These are phyloP conservation scores for Trypanosoma vivax DNA, from an alignment of 208 protist species.

Conservation along the genomic window DNA sequence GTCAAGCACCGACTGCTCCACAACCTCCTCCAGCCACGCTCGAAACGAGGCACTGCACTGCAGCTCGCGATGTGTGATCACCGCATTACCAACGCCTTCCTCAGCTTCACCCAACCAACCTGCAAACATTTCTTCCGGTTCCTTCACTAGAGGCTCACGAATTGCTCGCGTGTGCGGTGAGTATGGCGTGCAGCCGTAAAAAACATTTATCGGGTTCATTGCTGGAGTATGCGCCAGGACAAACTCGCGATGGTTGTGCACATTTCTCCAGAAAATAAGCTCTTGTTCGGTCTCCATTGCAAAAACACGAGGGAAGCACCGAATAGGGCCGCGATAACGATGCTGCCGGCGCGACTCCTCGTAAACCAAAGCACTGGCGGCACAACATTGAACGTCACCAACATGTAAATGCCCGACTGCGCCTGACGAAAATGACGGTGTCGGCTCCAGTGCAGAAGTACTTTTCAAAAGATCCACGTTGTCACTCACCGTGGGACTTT, in stretches of 20 bases:
- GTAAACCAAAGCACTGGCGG: conserved; percentile 1
- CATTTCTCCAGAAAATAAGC: conserved; percentile 45
- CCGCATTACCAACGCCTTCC: too few relatives aligned
- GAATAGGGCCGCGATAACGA: conserved; percentile 63
- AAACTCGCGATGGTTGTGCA: conserved; percentile 57
- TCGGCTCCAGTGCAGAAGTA: neutral
- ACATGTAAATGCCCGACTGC: neutral
- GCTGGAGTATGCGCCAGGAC: conserved; percentile 41
- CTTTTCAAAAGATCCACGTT: neutral
- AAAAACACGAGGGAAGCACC: conserved; percentile 62
- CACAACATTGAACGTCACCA: neutral
- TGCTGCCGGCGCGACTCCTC: conserved; percentile 24
- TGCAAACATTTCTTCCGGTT: too few relatives aligned
- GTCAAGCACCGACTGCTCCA: too few relatives aligned
- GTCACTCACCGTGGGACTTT: neutral
- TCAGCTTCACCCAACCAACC: too few relatives aligned
- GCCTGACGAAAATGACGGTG: too few relatives aligned
- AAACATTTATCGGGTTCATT: conserved; percentile 70
- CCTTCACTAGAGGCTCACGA: too few relatives aligned
- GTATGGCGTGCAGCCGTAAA: conserved; percentile 66
- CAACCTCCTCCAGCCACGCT: too few relatives aligned
- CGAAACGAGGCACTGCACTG: too few relatives aligned
- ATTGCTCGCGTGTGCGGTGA: conserved; percentile 16
- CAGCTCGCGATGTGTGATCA: too few relatives aligned
- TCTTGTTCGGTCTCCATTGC: conserved; percentile 57